phyloP scores from a whole-genome alignment of 345 rosid genomes.

The Acer campestre region DNA sequence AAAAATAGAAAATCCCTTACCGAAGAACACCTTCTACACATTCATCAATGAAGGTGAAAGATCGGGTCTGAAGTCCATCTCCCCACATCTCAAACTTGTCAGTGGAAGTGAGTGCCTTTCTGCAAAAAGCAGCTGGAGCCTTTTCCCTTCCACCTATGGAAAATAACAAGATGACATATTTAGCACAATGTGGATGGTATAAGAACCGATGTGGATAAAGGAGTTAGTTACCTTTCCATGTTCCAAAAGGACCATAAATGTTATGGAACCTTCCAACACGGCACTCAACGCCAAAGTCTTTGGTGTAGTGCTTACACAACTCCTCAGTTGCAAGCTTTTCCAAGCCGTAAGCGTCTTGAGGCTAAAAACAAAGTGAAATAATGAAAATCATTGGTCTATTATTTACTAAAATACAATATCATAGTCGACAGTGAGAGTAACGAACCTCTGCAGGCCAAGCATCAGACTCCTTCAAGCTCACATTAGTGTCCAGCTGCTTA shows the following conservation, averaged over 20 bases:
- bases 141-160: constrained; percentile 93
- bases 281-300: constrained; percentile 93
- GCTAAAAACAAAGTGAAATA: constrained; percentile 47
- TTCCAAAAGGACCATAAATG: constrained; percentile 98
- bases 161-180: constrained; percentile 5
- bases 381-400: constrained; percentile 4
- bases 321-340: constrained; percentile 99
- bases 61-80: constrained; percentile 95
- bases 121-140: constrained; percentile 99
- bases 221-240: constrained; percentile 88
- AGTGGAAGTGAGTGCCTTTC: constrained; percentile 78
- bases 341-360: constrained; percentile 99
- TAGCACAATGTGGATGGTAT: constrained; percentile 7
- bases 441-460: constrained; percentile 99
- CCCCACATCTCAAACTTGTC: constrained; percentile 99
- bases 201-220: not conserved
- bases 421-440: constrained; percentile 14
- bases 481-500: constrained; percentile 96
- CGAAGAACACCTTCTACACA: constrained; percentile 98
- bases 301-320: constrained; percentile 94
- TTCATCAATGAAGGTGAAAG: constrained; percentile 99
- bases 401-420: not conserved
- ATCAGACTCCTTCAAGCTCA: constrained; percentile 97
- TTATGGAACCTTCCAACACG: constrained; percentile 96
- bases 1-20: constrained; percentile 31